A percentile compares a stretch with the other conserved stretches of the same genome.
Evolutionary conservation across 1,284 basidiomycete genomes (phyloP).

Genomic region (Vanrija pseudolonga): DNA sequence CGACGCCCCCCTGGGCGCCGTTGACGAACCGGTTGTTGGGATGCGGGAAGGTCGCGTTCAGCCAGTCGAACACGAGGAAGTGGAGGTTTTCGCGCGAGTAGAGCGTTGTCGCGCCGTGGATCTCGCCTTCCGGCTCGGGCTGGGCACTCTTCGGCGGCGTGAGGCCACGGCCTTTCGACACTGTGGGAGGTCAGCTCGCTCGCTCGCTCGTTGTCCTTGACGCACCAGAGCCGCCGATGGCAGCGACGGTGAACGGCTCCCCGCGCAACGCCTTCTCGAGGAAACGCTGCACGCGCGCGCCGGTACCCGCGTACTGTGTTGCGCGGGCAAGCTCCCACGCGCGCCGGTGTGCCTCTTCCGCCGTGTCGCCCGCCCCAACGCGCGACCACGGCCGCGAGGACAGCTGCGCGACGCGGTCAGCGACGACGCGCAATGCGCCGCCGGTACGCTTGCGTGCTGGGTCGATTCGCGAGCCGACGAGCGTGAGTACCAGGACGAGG

Average conservation of each 20-base stretch:
- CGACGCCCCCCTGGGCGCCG: slow-evolving; percentile 46
- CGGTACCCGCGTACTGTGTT: slow-evolving; percentile 36
- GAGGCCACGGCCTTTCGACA: slow-evolving; percentile 43
- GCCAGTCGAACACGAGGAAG: slow-evolving; percentile 42
- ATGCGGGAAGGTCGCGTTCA: slow-evolving; percentile 41
- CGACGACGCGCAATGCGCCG: background rate
- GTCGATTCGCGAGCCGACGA: background rate
- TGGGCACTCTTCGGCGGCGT: slow-evolving; percentile 6
- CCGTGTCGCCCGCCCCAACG: slow-evolving; percentile 7
- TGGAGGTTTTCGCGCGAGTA: slow-evolving; percentile 47
- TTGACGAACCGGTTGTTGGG: slow-evolving; percentile 32
- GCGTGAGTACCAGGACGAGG: background rate
- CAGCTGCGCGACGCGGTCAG: background rate
- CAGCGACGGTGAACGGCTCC: slow-evolving; percentile 35
- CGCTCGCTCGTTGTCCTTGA: background rate
- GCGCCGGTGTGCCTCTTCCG: slow-evolving; percentile 10
- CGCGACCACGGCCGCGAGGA: slow-evolving; percentile 1
- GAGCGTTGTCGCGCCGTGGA: slow-evolving; percentile 34
- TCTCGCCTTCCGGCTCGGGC: background rate
- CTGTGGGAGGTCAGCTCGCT: slow-evolving; percentile 9
- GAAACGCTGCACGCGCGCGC: slow-evolving; percentile 34
- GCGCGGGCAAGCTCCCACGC: slow-evolving; percentile 38
- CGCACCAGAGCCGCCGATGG: slow-evolving; percentile 43
- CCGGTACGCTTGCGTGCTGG: background rate
- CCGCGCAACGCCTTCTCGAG: slow-evolving; percentile 38